phyloP scores from a whole-genome alignment of 2,329 filamentous ascomycete genomes.

The Incumbomyces lentus region DNA sequence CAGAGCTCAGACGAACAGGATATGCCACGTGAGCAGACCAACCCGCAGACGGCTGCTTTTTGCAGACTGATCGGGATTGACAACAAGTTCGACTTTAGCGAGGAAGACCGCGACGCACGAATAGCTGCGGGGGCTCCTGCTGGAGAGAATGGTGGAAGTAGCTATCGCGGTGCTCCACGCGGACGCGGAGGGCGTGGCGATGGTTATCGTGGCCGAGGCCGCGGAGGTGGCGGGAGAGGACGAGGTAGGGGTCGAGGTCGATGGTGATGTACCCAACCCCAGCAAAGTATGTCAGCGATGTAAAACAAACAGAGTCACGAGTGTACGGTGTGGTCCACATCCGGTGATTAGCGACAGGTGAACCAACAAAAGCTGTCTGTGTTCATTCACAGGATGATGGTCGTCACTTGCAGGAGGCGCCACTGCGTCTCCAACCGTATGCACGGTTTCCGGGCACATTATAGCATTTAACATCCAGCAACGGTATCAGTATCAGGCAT shows the following conservation, averaged over 20 bases:
- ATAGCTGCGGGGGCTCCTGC: constrained; percentile 43
- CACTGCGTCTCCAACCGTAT: too few species aligned
- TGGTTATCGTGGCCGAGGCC: constrained; percentile 7
- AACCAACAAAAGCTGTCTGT: too few species aligned
- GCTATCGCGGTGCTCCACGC: constrained; percentile 20
- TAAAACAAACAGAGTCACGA: too few species aligned
- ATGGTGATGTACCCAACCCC: not conserved
- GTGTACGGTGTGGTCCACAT: too few species aligned
- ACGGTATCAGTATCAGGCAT: too few species aligned
- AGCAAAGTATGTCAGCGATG: too few species aligned
- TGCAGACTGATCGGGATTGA: constrained; percentile 67
- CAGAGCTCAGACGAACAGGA: constrained; percentile 57
- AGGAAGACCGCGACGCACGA: constrained; percentile 56
- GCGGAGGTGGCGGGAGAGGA: constrained; percentile 8
- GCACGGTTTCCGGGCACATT: too few species aligned
- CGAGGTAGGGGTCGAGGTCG: constrained; percentile 12
- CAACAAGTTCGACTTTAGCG: constrained; percentile 64
- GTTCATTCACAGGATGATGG: too few species aligned
- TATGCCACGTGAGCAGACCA: constrained; percentile 72
- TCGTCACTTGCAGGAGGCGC: too few species aligned
- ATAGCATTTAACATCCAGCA: too few species aligned
- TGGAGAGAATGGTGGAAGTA: constrained; percentile 10
- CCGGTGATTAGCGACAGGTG: too few species aligned
- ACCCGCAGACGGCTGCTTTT: constrained; percentile 73
- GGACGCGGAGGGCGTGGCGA: constrained; percentile 13